Evolutionary conservation across 2,329 filamentous ascomycete genomes (phyloP).

Genomic region (Trichoderma guizhouense): DNA sequence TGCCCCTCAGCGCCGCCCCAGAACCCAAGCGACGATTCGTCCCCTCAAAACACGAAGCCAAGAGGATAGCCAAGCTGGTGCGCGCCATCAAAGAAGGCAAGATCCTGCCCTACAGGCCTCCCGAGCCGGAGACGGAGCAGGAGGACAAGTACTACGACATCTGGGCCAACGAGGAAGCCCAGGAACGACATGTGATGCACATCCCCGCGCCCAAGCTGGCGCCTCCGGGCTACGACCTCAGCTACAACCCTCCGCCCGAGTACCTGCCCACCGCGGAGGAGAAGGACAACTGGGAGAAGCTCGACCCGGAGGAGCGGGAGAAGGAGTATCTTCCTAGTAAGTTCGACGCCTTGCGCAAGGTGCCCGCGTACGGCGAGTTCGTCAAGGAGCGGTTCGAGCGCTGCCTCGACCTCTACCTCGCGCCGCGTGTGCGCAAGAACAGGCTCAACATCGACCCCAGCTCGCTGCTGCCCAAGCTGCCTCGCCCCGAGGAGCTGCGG

Average conservation of each 20-base stretch:
- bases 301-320: slow-evolving; percentile 86
- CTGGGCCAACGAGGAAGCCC: slow-evolving; percentile 87
- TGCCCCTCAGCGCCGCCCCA: slow-evolving; percentile 91
- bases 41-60: slow-evolving; percentile 94
- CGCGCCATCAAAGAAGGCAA: slow-evolving; percentile 91
- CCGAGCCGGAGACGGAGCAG: slow-evolving; percentile 58
- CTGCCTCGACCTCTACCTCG: slow-evolving; percentile 91
- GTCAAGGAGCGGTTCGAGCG: slow-evolving; percentile 96
- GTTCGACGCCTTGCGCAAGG: slow-evolving; percentile 80
- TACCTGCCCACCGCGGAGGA: slow-evolving; percentile 87
- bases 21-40: slow-evolving; percentile 95
- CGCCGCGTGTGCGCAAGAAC: slow-evolving; percentile 86
- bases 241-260: slow-evolving; percentile 92
- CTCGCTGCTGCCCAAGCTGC: slow-evolving; percentile 87
- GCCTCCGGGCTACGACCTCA: slow-evolving; percentile 90
- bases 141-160: slow-evolving; percentile 78
- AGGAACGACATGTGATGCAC: slow-evolving; percentile 86
- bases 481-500: slow-evolving; percentile 86
- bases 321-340: slow-evolving; percentile 82
- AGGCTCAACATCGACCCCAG: slow-evolving; percentile 95
- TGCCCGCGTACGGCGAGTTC: slow-evolving; percentile 85
- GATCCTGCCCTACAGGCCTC: slow-evolving; percentile 84
- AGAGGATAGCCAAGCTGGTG: slow-evolving; percentile 95
- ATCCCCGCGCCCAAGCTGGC: slow-evolving; percentile 90
- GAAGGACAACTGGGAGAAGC: slow-evolving; percentile 77